Evolutionary conservation across 192 early-diverging fungal species (phyloP), one percentile per base, ranked within the genome.

Genomic region (Backusella mclennaniae): DNA sequence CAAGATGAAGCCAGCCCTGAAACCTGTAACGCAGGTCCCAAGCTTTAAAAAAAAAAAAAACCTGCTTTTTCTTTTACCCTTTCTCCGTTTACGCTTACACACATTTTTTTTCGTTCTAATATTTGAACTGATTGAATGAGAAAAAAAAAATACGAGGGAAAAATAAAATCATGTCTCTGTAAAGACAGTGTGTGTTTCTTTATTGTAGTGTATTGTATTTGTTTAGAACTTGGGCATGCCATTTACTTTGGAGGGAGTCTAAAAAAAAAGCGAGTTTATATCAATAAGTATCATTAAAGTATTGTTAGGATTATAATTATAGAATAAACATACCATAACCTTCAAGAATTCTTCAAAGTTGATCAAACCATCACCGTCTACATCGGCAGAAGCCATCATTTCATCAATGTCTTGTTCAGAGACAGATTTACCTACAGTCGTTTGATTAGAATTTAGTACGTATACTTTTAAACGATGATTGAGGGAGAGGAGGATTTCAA

Each of bases 261-360:
- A 74, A 6, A 31, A 29, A 38, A 6, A 31, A 29, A 38, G n/a
- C 36, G 59, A 12, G 26, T 53, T 59, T 19, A 56, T 26, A 21
- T 56, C 33, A 38, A 63, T 66, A 21, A 59, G 19, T 73, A 49
- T 19, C 6, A n/a, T 49, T 35, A 68, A 14, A 68, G 35, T 33
- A 8, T 29, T 26, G 11, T 2, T 39, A 12, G 38, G 38, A 39
- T 39, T 63, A 29, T 26, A 63, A 3, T 23, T 8, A 29, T 12
- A 11, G 12, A 12, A 35, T 21, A 5, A 19, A 52, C 69, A 23
- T 75, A 75, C 78, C 88, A 91, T 91, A 79, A 92, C 92, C 84
- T 94, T 93, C 82, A 93, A 87, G 81, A 97, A 97, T 85, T 97
- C 95, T 80, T 96, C 91, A 76, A 93, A 94, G 79, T 94, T 94